Percentiles rank a stretch among this genome's conserved stretches.
These are phyloP conservation scores for Taphrina flavorubra DNA, from an alignment of 1,139 yeast species.

Conservation along the genomic window DNA sequence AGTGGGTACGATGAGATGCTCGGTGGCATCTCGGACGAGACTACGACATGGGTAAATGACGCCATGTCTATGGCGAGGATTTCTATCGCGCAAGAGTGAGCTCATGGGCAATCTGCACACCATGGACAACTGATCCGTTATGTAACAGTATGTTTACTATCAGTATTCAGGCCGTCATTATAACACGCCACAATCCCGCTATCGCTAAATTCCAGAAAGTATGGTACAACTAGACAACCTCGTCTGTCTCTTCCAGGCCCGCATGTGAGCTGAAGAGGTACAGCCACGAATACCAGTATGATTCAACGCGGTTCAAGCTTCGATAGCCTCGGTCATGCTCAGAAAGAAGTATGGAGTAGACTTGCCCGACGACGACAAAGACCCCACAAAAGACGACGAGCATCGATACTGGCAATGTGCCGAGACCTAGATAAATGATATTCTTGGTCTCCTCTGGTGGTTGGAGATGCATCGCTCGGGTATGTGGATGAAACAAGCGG, in stretches of 20 bases:
- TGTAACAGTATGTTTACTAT: no score
- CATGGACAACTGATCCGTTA: no score
- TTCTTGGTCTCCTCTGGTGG: not conserved
- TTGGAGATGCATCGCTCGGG: not conserved
- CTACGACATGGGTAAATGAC: slow-evolving; percentile 8
- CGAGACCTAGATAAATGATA: not conserved
- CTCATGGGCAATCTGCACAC: no score
- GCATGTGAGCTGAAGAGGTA: not conserved
- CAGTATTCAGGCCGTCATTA: not conserved
- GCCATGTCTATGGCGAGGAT: slow-evolving; percentile 8
- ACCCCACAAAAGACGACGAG: not conserved
- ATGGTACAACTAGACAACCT: not conserved
- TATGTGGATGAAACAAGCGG: not conserved
- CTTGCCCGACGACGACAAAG: slow-evolving; percentile 9
- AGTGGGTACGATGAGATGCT: slow-evolving; percentile 42
- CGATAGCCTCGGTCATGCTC: not conserved
- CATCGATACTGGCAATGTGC: not conserved
- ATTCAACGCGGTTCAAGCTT: slow-evolving; percentile 7
- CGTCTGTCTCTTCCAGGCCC: not conserved
- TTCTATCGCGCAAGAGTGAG: not conserved
- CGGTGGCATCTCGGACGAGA: slow-evolving; percentile 29
- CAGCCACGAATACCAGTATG: slow-evolving; percentile 16
- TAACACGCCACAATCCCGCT: not conserved
- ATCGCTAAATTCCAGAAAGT: not conserved
- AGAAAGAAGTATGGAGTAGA: slow-evolving; percentile 1